A percentile compares a stretch with the other conserved stretches of the same genome.
phyloP scores from a whole-genome alignment of 169 alveolate genomes.

The Plasmodium falciparum region DNA sequence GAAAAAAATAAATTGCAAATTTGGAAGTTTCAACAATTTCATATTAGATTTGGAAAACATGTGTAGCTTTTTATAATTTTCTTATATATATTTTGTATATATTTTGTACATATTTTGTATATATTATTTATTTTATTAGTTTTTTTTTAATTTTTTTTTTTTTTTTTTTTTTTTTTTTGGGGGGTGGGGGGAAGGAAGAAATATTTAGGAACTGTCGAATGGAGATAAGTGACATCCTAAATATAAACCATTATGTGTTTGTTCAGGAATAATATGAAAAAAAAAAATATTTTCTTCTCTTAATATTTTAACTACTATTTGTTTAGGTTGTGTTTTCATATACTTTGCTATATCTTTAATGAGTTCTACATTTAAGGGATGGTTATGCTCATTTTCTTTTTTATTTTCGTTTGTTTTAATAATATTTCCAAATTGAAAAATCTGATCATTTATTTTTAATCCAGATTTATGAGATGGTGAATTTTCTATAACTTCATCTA shows the following conservation, averaged over 20 bases:
- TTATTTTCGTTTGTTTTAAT: conserved; percentile 5
- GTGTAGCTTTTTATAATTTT: conserved; percentile 36
- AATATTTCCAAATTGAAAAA: conserved; percentile 50
- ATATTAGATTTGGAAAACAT: conserved; percentile 52
- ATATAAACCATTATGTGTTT: conserved; percentile 43
- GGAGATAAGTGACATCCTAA: conserved; percentile 66
- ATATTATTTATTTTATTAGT: background rate
- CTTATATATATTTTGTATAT: no score
- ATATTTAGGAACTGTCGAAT: background rate
- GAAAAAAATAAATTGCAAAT: conserved; percentile 54
- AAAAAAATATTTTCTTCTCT: conserved; percentile 18
- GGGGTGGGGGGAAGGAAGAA: no score
- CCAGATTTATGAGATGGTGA: conserved; percentile 70
- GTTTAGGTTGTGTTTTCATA: conserved; percentile 26
- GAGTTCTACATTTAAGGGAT: background rate
- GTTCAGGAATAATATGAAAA: conserved; percentile 31
- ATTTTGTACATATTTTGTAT: no score
- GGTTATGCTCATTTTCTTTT: background rate
- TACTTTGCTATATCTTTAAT: conserved; percentile 17
- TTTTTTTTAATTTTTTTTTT: conserved; percentile 2
- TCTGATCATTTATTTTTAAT: conserved; percentile 26
- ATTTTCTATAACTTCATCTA: conserved; percentile 56
- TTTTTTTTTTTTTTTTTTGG: background rate
- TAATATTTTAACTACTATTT: conserved; percentile 46
- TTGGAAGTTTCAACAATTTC: conserved; percentile 62